Evolutionary conservation across 2,329 filamentous ascomycete genomes (phyloP).

Genomic region (Didymella sp.): DNA sequence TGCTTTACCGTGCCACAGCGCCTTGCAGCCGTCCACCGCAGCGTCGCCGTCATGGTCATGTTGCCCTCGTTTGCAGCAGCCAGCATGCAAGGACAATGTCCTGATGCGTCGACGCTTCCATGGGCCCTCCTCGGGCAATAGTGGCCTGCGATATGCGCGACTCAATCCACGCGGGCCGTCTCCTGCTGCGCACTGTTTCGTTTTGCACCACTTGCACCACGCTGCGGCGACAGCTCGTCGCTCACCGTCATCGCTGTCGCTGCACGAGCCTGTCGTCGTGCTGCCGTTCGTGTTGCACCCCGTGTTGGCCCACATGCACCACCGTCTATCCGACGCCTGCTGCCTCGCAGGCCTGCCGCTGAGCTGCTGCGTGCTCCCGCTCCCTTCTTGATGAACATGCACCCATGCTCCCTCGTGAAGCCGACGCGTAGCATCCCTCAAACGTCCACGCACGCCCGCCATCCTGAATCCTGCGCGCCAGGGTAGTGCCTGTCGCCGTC

Average conservation of each 20-base stretch:
- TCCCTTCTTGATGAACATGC: slow-evolving; percentile 6
- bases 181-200: slow-evolving; percentile 16
- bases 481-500: slow-evolving; percentile 20
- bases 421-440: slow-evolving; percentile 6
- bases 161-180: slow-evolving; percentile 30
- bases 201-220: slow-evolving; percentile 19
- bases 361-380: slow-evolving; percentile 15
- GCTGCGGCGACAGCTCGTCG: slow-evolving; percentile 20
- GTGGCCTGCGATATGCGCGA: slow-evolving; percentile 19
- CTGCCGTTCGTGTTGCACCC: background rate
- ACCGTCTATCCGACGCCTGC: background rate
- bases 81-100: slow-evolving; percentile 15
- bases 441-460: slow-evolving; percentile 23
- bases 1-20: slow-evolving; percentile 7
- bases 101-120: background rate
- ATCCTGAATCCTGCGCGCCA: slow-evolving; percentile 34
- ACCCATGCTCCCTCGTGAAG: slow-evolving; percentile 7
- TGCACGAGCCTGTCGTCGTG: slow-evolving; percentile 28
- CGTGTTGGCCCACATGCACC: background rate
- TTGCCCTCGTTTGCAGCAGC: background rate
- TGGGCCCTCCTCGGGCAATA: slow-evolving; percentile 30
- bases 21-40: slow-evolving; percentile 14
- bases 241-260: slow-evolving; percentile 15
- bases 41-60: slow-evolving; percentile 7
- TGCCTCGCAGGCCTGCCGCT: slow-evolving; percentile 17